Percentiles rank a stretch among this genome's conserved stretches.
Evolutionary conservation across 2,329 filamentous ascomycete species (phyloP).

Genomic region (Phyllosticta capitalensis): DNA sequence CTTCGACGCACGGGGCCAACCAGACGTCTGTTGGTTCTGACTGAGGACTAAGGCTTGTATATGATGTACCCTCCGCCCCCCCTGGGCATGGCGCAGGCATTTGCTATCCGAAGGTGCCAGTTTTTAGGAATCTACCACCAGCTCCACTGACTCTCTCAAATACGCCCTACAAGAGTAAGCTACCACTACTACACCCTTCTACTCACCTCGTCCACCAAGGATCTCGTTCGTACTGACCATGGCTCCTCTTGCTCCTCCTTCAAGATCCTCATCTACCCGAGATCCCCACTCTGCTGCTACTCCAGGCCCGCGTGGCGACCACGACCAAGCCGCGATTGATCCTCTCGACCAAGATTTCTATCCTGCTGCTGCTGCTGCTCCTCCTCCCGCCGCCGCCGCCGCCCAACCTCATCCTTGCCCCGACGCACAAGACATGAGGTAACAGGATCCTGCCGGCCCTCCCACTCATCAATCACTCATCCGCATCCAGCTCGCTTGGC

Average conservation of each 20-base stretch:
- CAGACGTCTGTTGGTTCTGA: constrained; percentile 10
- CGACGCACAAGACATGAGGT: constrained; percentile 31
- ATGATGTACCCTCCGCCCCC: constrained; percentile 15
- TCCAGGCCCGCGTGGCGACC: background rate
- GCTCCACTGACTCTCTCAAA: background rate
- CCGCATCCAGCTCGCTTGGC: constrained; percentile 25
- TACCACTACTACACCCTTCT: background rate
- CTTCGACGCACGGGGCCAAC: constrained; percentile 24
- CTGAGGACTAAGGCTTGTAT: constrained; percentile 11
- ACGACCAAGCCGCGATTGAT: background rate
- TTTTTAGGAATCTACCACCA: constrained; percentile 10
- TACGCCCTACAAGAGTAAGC: constrained; percentile 7
- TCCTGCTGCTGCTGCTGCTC: background rate
- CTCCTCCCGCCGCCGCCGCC: constrained; percentile 8
- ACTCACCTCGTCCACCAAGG: constrained; percentile 13
- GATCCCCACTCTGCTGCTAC: constrained; percentile 1
- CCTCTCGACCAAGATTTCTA: background rate
- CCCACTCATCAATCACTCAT: constrained; percentile 3
- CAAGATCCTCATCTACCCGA: constrained; percentile 5
- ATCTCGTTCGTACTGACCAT: constrained; percentile 23
- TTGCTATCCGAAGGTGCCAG: constrained; percentile 7
- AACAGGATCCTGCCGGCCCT: constrained; percentile 10
- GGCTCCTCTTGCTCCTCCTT: constrained; percentile 16
- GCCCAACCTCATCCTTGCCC: constrained; percentile 17
- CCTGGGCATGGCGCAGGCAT: constrained; percentile 27